phyloP scores from a whole-genome alignment of 2,329 filamentous ascomycete genomes.

The Penicillium sclerotigenum region DNA sequence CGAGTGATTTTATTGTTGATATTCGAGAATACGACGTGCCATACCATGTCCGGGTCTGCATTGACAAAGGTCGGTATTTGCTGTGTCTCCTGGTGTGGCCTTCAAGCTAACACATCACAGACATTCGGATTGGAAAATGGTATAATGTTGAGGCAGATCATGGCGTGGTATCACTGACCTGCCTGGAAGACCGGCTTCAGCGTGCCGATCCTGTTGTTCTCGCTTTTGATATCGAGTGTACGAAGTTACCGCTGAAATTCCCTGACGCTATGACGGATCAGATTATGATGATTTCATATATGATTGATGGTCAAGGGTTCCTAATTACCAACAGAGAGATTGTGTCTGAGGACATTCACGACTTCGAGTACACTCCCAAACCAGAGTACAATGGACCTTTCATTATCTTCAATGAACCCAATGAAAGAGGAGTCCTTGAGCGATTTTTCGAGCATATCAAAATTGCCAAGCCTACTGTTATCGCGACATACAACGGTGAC shows the following conservation, averaged over 20 bases:
- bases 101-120: conserved; percentile 47
- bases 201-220: conserved; percentile 96
- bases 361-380: conserved; percentile 97
- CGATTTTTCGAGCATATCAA: conserved; percentile 96
- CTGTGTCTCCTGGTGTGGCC: background rate
- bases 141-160: conserved; percentile 94
- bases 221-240: conserved; percentile 99
- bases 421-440: conserved; percentile 83
- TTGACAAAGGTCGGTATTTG: conserved; percentile 69
- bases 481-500: conserved; percentile 99
- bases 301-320: conserved; percentile 98
- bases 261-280: conserved; percentile 92
- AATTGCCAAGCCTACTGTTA: conserved; percentile 88
- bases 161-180: conserved; percentile 75
- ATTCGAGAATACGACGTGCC: conserved; percentile 99
- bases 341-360: conserved; percentile 92
- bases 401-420: conserved; percentile 96
- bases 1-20: conserved; percentile 96
- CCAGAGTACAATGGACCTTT: conserved; percentile 94
- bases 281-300: conserved; percentile 99
- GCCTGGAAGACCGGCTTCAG: conserved; percentile 80
- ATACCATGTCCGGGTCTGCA: conserved; percentile 97
- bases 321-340: conserved; percentile 97
- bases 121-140: conserved; percentile 95
- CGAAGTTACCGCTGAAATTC: conserved; percentile 92